Base-by-base conservation (phyloP, 306 rosid genomes). In the Aeschynomene evenia region DNA sequence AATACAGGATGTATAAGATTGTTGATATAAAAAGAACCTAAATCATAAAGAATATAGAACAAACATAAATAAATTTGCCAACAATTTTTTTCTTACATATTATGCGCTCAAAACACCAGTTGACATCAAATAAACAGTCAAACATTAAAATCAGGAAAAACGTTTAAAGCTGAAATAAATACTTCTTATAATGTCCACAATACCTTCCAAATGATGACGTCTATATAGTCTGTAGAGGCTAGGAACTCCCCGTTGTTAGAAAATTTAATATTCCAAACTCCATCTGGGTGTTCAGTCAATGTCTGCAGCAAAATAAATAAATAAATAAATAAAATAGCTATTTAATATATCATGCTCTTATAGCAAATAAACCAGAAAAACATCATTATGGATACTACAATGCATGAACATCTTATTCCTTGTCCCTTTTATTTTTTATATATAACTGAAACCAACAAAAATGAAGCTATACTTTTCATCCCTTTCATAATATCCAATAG, bases 241-340 rank as follows among this genome's bases (percentile, higher is more conserved):
- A 94, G 82, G 82, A 85, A 81, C 62, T 86, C 87, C 67, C 97
- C 98, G 18, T 77, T 88, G 65, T 90, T 80, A 59, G 98, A 94
- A 84, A 94, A 94, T 70, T 94, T 96, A 53, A 90, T 95, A 85
- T 84, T 88, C 98, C 97, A 88, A 69, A 88, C 98, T 87, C 90
- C 98, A 74, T 94, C 81, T 79, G 73, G 81, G 75, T 94, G 98
- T 54, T 85, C 94, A 14, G 87, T 85, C 89, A 94, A 79, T 82
- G 90, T 85, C 98, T 94, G 95, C 86, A 77, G 29, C 3, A 55
- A 72, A 54, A 45, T 63, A 11, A 76, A 81, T n/a, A n/a, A n/a
- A n/a, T n/a, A n/a, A n/a, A n/a, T n/a, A n/a, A n/a, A n/a, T n/a
- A 74, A 75, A 69, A 65, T 34, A 40, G 68, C 40, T 74, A 52